Evolutionary conservation across 306 rosid genomes (phyloP), one percentile per base, ranked within the genome.

Genomic region (Notholithocarpus densiflorus): DNA sequence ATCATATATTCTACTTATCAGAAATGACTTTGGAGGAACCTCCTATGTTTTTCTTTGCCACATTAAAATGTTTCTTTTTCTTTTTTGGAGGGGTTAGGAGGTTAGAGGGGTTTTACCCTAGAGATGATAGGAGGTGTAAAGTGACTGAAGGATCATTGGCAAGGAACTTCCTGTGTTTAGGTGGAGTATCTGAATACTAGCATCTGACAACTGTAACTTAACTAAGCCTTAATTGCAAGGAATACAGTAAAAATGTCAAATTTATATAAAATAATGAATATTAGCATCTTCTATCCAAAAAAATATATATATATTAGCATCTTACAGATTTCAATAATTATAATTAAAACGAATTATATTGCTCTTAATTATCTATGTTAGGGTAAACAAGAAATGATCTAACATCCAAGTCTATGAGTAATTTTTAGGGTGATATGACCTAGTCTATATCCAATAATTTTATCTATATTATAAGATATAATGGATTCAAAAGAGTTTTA

Each of bases 111-210:
- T 10, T 13, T 15, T 48, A 37, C 45, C 45, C 45, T 48, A 13
- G 53, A 13, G 53, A 48, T 48, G 53, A 10, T 13, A 48, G 15
- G 53, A 48, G 53, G 4, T 48, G 53, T 13, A 10, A 48, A 48
- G 15, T 48, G 53, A 12, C 53, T 13, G 15, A 48, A 48, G 53
- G 53, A 13, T 73, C 70, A 74, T 77, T 78, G 29, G 56, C 40
- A 40, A 23, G 29, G 51, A 32, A 76, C 51, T 34, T 81, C 55
- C 59, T 77, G 45, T 73, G 18, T 70, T n/a, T 34, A 34, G 43
- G 8, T 34, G 43, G 34, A 61, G 37, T 26, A 61, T 61, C 34
- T 21, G 34, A 61, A 24, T 61, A 26, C 32, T 24, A 11, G 68
- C 18, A 26, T 61, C 68, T 26, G 34, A 61, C 32, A 61, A 14